phyloP scores from a whole-genome alignment of 208 protist genomes.

The Trypanosoma rangeli region DNA sequence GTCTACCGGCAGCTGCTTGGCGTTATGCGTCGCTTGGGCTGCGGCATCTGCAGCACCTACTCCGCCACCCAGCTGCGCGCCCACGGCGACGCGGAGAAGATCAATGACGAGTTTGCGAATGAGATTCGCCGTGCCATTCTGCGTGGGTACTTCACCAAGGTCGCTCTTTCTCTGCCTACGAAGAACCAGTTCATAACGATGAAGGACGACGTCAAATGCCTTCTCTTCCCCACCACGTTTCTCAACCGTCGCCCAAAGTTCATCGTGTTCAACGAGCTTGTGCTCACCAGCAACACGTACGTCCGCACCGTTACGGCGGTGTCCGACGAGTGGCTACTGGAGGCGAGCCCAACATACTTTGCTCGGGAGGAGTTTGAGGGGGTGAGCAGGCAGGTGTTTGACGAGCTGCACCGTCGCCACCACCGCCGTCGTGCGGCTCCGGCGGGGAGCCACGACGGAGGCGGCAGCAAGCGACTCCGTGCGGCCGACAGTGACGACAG shows the following conservation, averaged over 20 bases:
- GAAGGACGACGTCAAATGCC: constrained; percentile 96
- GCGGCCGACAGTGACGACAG: constrained; percentile 13
- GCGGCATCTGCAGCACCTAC: constrained; percentile 66
- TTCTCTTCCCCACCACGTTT: constrained; percentile 90
- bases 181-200: constrained; percentile 95
- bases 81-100: constrained; percentile 3
- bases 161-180: constrained; percentile 93
- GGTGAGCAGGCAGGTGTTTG: constrained; percentile 73
- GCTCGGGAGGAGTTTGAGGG: constrained; percentile 77
- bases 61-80: constrained; percentile 21
- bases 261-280: constrained; percentile 98
- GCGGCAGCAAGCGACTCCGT: constrained; percentile 30
- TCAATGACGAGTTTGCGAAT: constrained; percentile 70
- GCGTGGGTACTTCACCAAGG: constrained; percentile 96
- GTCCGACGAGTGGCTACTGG: constrained; percentile 93
- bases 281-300: constrained; percentile 93
- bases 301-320: constrained; percentile 97
- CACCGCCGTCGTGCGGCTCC: constrained; percentile 17
- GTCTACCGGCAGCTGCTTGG: constrained; percentile 94
- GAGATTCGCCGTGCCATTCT: constrained; percentile 92
- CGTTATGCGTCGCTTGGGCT: constrained; percentile 86
- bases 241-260: constrained; percentile 97
- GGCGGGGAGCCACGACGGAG: background rate
- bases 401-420: constrained; percentile 65
- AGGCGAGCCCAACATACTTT: constrained; percentile 89